Evolutionary conservation across 768 basidiomycete genomes (phyloP), one percentile per base, ranked within the genome.

Genomic region (Floccularia luteovirens): DNA sequence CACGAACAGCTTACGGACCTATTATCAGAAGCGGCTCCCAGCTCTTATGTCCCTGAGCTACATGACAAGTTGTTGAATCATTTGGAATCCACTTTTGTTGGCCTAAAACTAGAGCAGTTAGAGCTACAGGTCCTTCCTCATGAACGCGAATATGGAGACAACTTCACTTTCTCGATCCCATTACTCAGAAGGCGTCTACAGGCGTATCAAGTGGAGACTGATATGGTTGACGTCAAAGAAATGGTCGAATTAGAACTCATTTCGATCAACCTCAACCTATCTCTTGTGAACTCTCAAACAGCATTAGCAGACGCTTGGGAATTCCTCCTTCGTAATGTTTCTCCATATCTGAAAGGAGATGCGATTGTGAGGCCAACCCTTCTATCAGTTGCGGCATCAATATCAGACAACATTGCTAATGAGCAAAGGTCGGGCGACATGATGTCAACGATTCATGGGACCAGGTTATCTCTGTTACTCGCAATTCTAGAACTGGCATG

Each of bases 231-330:
- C 4, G 62, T 59, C 8, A 59, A 65, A 1, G 70, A 77, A 8
- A 61, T 61, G 3, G 62, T 77, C 11, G 74, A 85, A 47, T 75
- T 70, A 36, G 69, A 72, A 24, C 61, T 90, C 2, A 65, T 75
- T 35, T 77, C 81, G 1, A 77, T 93, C 56, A 96, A 96, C 57
- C 71, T 91, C 48, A 92, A 93, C 54, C 72, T 92, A 35, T 92
- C 90, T 1, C 64, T 96, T 27, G 68, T 86, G 16, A 84, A 94
- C 49, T 72, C 86, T 0, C 87, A 93, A 56, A 75, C 74, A 2
- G 64, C 77, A 1, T 67, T 90, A 32, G 75, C 83, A 0, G 77
- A 86, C 42, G 75, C 90, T 3, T 94, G 89, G 89, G 78, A 81
- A 37, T 67, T 70, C 32, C 58, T 94, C 31, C 65, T 91, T 31